Conservation (phyloP, 441 rosid species). For the Erysimum pusillum region DNA sequence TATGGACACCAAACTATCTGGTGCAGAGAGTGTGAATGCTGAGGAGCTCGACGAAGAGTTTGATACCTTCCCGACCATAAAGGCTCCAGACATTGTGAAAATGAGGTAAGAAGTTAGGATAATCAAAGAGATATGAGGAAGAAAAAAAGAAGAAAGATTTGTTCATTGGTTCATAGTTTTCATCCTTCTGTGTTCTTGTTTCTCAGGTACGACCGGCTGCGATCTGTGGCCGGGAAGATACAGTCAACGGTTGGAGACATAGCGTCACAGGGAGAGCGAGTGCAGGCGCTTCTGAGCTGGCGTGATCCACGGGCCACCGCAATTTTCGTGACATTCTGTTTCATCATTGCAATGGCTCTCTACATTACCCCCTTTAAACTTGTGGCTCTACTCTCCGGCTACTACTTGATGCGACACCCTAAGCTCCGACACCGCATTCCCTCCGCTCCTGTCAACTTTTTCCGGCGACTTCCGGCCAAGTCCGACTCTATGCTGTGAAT, state of each 20-base stretch:
- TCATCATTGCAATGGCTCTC: constrained; percentile 67
- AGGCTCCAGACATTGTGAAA: constrained; percentile 60
- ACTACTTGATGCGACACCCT: constrained; percentile 89
- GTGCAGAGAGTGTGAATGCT: constrained; percentile 63
- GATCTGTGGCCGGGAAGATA: constrained; percentile 82
- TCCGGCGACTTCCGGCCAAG: constrained; percentile 87
- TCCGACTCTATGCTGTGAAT: constrained; percentile 81
- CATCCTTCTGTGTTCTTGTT: neutral
- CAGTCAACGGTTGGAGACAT: constrained; percentile 88
- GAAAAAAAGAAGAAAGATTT: neutral
- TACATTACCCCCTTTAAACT: constrained; percentile 82
- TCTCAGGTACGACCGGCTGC: constrained; percentile 79
- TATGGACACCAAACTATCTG: constrained; percentile 78
- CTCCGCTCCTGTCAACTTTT: constrained; percentile 82
- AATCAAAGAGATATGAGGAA: neutral
- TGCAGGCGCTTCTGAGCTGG: constrained; percentile 85
- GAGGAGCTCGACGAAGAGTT: constrained; percentile 97
- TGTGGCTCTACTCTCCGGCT: constrained; percentile 65
- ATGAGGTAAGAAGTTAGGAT: constrained; percentile 49
- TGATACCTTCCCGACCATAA: constrained; percentile 74
- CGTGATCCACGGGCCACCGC: constrained; percentile 93
- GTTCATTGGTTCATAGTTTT: neutral
- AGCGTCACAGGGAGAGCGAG: constrained; percentile 88
- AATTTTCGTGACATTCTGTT: constrained; percentile 68
- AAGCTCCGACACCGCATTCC: constrained; percentile 75